Evolutionary conservation across 2,329 filamentous ascomycete genomes (phyloP).

Genomic region (Simplicillium sp.): DNA sequence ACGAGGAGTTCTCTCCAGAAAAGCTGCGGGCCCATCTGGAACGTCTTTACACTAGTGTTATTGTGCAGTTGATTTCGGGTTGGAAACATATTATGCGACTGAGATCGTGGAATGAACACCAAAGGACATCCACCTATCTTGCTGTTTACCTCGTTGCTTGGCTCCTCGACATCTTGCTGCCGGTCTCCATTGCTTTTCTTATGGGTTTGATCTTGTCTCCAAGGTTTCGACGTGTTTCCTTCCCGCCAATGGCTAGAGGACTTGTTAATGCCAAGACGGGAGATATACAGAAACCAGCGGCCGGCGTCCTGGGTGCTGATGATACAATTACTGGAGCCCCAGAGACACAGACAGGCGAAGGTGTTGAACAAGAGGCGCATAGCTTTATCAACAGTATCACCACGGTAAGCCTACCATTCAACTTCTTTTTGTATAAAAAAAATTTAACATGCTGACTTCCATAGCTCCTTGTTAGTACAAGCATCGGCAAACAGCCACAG

Average conservation of each 20-base stretch:
- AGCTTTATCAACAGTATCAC: constrained; percentile 63
- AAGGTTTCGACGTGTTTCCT: constrained; percentile 47
- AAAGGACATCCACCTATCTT: constrained; percentile 52
- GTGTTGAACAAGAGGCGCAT: constrained; percentile 68
- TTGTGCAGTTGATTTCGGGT: constrained; percentile 51
- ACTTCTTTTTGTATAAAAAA: too few relatives aligned
- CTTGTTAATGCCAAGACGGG: constrained; percentile 58
- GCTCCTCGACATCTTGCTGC: constrained; percentile 56
- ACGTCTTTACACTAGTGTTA: constrained; percentile 67
- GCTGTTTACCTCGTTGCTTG: constrained; percentile 50
- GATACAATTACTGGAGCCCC: constrained; percentile 70
- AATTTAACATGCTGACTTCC: not conserved
- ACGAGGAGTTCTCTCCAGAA: constrained; percentile 73
- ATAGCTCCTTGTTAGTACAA: constrained; percentile 59
- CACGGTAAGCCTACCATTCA: constrained; percentile 7
- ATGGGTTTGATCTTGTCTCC: constrained; percentile 58
- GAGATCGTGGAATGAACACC: constrained; percentile 65
- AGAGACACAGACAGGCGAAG: constrained; percentile 69
- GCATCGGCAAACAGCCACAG: constrained; percentile 64
- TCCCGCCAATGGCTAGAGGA: constrained; percentile 66
- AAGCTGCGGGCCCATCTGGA: constrained; percentile 70
- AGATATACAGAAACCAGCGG: constrained; percentile 62
- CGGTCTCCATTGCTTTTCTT: constrained; percentile 43
- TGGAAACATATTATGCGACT: constrained; percentile 64
- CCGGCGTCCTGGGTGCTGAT: constrained; percentile 61